Conservation (phyloP, 2,329 filamentous ascomycete species). For the Zymoseptoria crescenta region DNA sequence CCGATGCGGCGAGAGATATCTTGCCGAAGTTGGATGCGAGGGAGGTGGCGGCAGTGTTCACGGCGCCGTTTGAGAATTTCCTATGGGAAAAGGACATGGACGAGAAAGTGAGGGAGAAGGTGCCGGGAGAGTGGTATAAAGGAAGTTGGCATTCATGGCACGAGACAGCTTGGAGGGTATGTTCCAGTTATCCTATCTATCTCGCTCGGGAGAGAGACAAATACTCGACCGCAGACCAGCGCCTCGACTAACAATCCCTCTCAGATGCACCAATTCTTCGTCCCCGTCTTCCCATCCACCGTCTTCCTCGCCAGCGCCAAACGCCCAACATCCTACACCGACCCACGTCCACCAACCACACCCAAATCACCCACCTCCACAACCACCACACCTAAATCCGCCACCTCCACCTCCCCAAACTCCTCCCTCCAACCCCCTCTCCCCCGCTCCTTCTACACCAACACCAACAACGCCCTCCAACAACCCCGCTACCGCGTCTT, state of each 20-base stretch:
- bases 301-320: slow-evolving; percentile 38
- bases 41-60: slow-evolving; percentile 91
- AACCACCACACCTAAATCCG: slow-evolving; percentile 13
- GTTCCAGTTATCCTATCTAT: background rate
- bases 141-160: slow-evolving; percentile 77
- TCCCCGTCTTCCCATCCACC: slow-evolving; percentile 64
- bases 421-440: slow-evolving; percentile 23
- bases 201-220: too few species aligned
- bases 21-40: slow-evolving; percentile 70
- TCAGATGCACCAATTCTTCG: slow-evolving; percentile 70
- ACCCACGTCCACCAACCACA: slow-evolving; percentile 10
- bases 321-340: slow-evolving; percentile 14
- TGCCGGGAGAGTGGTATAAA: slow-evolving; percentile 67
- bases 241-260: background rate
- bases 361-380: background rate
- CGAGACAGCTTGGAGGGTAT: slow-evolving; percentile 68
- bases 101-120: slow-evolving; percentile 25
- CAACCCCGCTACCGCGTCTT: slow-evolving; percentile 65
- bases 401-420: slow-evolving; percentile 4
- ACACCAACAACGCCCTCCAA: slow-evolving; percentile 21
- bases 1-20: slow-evolving; percentile 35
- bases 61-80: slow-evolving; percentile 80
- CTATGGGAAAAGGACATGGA: slow-evolving; percentile 54
- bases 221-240: background rate
- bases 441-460: slow-evolving; percentile 23